Conservation (phyloP, 441 rosid species). For the Gossypium schwendimanii region DNA sequence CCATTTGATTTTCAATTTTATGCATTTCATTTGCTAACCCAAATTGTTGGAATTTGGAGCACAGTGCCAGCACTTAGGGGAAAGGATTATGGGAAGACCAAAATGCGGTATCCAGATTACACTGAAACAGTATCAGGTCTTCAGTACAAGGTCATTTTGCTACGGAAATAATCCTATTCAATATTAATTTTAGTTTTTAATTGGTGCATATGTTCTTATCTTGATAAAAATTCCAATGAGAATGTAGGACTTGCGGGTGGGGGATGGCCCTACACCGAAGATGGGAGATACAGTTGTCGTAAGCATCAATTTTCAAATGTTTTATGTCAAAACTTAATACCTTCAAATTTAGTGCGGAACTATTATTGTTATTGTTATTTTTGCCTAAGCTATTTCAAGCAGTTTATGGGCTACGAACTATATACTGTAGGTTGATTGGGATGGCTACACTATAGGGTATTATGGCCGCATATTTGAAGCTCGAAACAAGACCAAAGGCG, state of each 20-base stretch:
- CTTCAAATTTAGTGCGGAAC: background rate
- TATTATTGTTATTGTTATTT: conserved; percentile 2
- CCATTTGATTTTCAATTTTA: background rate
- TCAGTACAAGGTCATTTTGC: conserved; percentile 72
- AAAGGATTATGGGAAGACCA: conserved; percentile 88
- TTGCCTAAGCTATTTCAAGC: conserved; percentile 2
- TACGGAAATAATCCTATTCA: background rate
- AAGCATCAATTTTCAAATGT: conserved; percentile 13
- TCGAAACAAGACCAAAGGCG: conserved; percentile 92
- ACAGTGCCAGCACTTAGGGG: conserved; percentile 95
- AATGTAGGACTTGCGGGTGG: conserved; percentile 75
- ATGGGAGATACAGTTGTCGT: conserved; percentile 81
- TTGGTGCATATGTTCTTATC: conserved; percentile 12
- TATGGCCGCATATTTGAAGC: conserved; percentile 99
- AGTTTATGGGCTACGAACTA: conserved; percentile 6
- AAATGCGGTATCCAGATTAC: conserved; percentile 83
- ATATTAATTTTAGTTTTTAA: background rate
- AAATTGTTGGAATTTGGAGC: conserved; percentile 4
- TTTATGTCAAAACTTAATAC: background rate
- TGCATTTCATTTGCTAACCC: background rate
- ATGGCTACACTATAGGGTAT: conserved; percentile 93
- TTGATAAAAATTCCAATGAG: conserved; percentile 9
- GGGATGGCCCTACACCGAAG: conserved; percentile 73
- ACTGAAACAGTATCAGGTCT: conserved; percentile 77
- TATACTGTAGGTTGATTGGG: conserved; percentile 81